Conservation (phyloP, 2,329 filamentous ascomycete species). For the Lachnellula cervina region DNA sequence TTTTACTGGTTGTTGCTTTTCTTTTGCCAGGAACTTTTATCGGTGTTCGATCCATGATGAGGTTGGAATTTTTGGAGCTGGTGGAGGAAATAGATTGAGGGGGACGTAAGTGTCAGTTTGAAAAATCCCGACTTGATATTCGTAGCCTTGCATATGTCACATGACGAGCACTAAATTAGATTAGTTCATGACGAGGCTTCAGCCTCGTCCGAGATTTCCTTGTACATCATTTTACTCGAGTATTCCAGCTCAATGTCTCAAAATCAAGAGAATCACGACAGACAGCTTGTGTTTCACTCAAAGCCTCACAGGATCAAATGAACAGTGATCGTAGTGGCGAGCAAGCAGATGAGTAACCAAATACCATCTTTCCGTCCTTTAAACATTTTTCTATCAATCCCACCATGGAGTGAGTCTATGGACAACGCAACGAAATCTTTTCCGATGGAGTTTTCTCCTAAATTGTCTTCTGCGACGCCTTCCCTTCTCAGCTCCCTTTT, state of each 20-base stretch:
- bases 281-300: too few relatives aligned
- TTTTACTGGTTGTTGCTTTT: slow-evolving; percentile 20
- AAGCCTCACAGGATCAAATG: too few relatives aligned
- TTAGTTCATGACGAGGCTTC: too few relatives aligned
- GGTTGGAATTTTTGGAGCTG: background rate
- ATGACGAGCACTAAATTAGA: background rate
- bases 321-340: too few relatives aligned
- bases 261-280: too few relatives aligned
- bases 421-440: background rate
- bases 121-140: background rate
- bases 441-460: background rate
- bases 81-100: background rate
- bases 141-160: background rate
- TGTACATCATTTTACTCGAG: too few relatives aligned
- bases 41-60: slow-evolving; percentile 26
- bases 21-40: slow-evolving; percentile 30
- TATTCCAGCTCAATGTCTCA: too few relatives aligned
- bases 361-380: too few relatives aligned
- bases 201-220: too few relatives aligned
- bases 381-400: too few relatives aligned
- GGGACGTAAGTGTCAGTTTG: background rate
- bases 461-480: background rate
- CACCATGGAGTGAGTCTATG: too few relatives aligned
- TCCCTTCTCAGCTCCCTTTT: slow-evolving; percentile 10
- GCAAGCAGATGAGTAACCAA: too few relatives aligned